These are phyloP conservation scores for Trichoderma sp. DNA, from an alignment of 2,329 filamentous ascomycete species.

Conservation along the genomic window DNA sequence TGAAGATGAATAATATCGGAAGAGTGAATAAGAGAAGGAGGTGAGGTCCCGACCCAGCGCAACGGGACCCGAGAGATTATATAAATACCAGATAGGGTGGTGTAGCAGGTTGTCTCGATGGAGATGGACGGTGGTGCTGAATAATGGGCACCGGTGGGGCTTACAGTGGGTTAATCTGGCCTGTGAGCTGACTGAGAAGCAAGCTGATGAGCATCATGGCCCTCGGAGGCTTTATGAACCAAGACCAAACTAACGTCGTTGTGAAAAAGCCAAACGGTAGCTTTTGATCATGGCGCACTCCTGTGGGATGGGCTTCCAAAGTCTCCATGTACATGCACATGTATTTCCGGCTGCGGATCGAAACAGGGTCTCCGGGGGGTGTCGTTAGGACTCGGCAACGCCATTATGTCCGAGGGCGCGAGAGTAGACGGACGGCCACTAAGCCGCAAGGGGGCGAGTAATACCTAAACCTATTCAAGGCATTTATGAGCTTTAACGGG, in stretches of 20 bases:
- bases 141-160: slow-evolving; percentile 2
- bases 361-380: slow-evolving; percentile 16
- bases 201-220: not conserved
- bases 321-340: not conserved
- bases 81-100: slow-evolving; percentile 3
- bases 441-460: not conserved
- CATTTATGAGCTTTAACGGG: not conserved
- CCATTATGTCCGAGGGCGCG: slow-evolving; percentile 42
- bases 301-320: not conserved
- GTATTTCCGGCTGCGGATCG: slow-evolving; percentile 15
- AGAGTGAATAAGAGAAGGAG: not conserved
- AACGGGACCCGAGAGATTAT: slow-evolving; percentile 15
- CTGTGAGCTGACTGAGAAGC: slow-evolving; percentile 9
- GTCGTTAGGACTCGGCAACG: slow-evolving; percentile 31
- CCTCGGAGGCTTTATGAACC: not conserved
- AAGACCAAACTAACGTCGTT: not conserved
- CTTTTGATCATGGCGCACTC: not conserved
- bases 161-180: not conserved
- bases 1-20: not conserved
- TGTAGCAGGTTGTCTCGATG: not conserved
- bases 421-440: not conserved
- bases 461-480: not conserved
- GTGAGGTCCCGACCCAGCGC: not conserved
- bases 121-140: not conserved
- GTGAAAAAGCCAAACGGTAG: not conserved